Evolutionary conservation across 371 early-diverging fungal species (phyloP), one percentile per base, ranked within the genome.

Genomic region (Rhizopus arrhizus): DNA sequence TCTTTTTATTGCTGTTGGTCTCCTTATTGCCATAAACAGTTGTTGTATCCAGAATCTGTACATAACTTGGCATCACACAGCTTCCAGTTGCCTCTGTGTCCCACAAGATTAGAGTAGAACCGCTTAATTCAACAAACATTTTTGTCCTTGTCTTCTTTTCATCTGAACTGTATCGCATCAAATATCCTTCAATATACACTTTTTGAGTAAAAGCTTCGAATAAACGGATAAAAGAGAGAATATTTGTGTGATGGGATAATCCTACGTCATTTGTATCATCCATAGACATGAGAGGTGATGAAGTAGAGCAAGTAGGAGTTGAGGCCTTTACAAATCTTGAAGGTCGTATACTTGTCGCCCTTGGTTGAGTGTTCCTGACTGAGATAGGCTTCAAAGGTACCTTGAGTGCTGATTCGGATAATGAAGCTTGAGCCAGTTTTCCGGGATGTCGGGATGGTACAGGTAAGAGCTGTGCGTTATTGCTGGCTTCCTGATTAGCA

Each of bases 51-150:
- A 81, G 72, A 47, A 91, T 82, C 62, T 86, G 86, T 62, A 85
- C 75, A 62, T 82, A 89, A 41, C 81, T 83, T 43, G 90, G 89
- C 68, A 82, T 85, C 54, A 87, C 72, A 11, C 66, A 73, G 0
- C 70, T 57, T 38, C 69, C 56, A 41, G 69, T 67, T 12, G 67
- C 47, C 51, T 70, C 70, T 6, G 80, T 74, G 50, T 81, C 79
- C 89, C 89, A 90, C 28, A 91, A 76, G 22, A 81, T 75, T 13
- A 91, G 64, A 7, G 78, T 73, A 4, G 89, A 76, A 1, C 91
- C 91, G 50, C 75, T 77, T 35, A 89, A 57, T 73, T 90, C 90
- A 2, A 83, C 87, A 72, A 88, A 91, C 74, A 83, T 87, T 43
- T 81, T 77, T 43, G 82, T 84, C 74, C 89, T 84, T 33, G 77